Percentiles rank a stretch among this genome's conserved stretches.
phyloP scores from a whole-genome alignment of 2,329 filamentous ascomycete genomes.

The Alternaria burnsii region DNA sequence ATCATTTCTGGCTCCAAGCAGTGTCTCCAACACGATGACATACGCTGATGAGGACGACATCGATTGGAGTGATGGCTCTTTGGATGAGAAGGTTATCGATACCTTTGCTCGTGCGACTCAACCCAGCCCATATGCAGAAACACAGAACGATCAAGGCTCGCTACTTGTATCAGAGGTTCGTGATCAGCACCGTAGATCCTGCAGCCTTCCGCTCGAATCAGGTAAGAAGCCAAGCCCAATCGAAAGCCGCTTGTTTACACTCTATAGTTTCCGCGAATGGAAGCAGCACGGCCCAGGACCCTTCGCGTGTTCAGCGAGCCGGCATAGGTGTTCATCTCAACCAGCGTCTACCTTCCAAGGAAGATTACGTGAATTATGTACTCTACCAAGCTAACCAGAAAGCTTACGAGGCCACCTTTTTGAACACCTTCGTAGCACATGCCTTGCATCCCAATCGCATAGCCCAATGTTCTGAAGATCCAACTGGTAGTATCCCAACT shows the following conservation, averaged over 20 bases:
- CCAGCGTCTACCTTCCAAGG: conserved; percentile 25
- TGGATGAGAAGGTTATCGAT: background rate
- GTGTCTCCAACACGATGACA: conserved; percentile 12
- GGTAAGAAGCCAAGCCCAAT: conserved; percentile 6
- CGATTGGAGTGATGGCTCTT: conserved; percentile 37
- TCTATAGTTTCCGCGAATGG: background rate
- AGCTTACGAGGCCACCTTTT: conserved; percentile 33
- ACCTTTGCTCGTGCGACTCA: background rate
- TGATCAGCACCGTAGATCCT: conserved; percentile 5
- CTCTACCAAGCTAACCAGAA: conserved; percentile 40
- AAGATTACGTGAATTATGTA: conserved; percentile 30
- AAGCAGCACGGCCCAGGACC: background rate
- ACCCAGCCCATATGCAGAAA: background rate
- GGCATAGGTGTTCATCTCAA: conserved; percentile 16
- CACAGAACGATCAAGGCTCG: background rate
- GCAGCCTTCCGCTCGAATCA: conserved; percentile 9
- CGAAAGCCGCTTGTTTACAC: background rate
- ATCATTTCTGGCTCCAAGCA: background rate
- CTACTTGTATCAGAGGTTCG: conserved; percentile 2
- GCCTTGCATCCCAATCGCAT: conserved; percentile 30
- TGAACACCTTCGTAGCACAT: conserved; percentile 33
- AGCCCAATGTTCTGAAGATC: conserved; percentile 15
- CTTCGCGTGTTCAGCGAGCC: conserved; percentile 14
- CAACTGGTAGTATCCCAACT: background rate
- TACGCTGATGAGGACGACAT: conserved; percentile 32